Evolutionary conservation across 2,329 filamentous ascomycete genomes (phyloP), one percentile per base, ranked within the genome.

Genomic region (Chalara sp.): DNA sequence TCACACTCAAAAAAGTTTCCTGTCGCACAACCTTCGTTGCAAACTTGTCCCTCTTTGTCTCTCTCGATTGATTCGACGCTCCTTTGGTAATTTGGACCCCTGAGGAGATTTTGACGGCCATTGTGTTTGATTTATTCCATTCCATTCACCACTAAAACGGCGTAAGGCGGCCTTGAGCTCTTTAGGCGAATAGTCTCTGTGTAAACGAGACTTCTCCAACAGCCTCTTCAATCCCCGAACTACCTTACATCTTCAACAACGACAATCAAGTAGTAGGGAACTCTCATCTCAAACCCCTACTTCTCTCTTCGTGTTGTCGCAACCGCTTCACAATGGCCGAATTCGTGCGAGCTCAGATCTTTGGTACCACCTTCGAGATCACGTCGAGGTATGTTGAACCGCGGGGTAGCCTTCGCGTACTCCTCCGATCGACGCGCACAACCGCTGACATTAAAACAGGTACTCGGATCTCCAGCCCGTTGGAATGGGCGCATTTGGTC

Each of bases 351-450:
- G 91, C 92, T 69, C 92, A 97, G 80, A 97, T 99, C 72, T 99
- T 99, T 69, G 93, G 93, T 70, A 99, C 93, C 56, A 97, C 93
- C 63, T 99, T 99, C 69, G 93, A 99, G 82, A 97, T 97, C 74
- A 99, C 93, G 63, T 96, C 91, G 73, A 87, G 93, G 90, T 96
- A 82, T 13, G 41, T 44, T 37, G 35, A 10, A 10, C 35, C 56
- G 65, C 53, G 53, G 57, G 56, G 58, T 49, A 44, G 37, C 41
- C 49, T 37, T n/a, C 35, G n/a, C n/a, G 35, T 4, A 4, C 28
- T 44, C 28, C 3, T 12, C 41, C 12, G 21, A 21, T 21, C 21
- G 21, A 21, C 21, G 4, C 12, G 28, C 41, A 4, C 21, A 29
- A 43, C 47, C 44, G 47, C 54, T 60, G 54, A 62, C 48, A 32